These are phyloP conservation scores for Amphirosellinia nigrospora DNA, from an alignment of 495 filamentous ascomycete genomes.

Conservation along the genomic window DNA sequence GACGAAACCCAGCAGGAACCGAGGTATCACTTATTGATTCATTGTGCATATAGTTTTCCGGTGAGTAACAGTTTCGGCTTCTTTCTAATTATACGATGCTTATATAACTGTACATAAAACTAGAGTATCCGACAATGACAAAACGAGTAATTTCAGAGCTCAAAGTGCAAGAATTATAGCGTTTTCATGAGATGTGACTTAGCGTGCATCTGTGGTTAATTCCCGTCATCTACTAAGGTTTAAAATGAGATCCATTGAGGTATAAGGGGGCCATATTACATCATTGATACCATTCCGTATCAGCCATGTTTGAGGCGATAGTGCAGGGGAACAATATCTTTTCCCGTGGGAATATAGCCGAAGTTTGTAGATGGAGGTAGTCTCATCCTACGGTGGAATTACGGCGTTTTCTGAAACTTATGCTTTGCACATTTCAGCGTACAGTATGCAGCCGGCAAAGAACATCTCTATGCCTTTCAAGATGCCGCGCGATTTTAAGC, in stretches of 20 bases:
- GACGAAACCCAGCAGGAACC: too few species aligned
- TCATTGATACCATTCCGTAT: neutral
- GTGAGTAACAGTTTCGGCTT: too few species aligned
- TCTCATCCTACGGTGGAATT: neutral
- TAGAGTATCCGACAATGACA: neutral
- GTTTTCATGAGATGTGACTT: neutral
- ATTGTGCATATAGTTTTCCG: too few species aligned
- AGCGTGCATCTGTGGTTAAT: neutral
- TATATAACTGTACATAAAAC: neutral
- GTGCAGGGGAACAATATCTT: neutral
- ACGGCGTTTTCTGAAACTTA: slow-evolving; percentile 5
- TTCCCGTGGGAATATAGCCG: neutral
- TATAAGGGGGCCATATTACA: neutral
- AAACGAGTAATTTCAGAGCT: neutral
- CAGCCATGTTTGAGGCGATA: slow-evolving; percentile 5
- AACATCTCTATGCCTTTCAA: neutral
- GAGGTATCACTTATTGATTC: too few species aligned
- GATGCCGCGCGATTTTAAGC: too few species aligned
- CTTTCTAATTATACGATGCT: too few species aligned
- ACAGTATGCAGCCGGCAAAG: neutral
- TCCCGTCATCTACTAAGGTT: neutral
- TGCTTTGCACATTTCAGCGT: neutral
- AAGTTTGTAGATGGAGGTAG: neutral
- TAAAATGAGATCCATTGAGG: neutral
- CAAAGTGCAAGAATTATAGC: neutral